Evolutionary conservation across 345 rosid species (phyloP).

Genomic region (Salix viminalis): DNA sequence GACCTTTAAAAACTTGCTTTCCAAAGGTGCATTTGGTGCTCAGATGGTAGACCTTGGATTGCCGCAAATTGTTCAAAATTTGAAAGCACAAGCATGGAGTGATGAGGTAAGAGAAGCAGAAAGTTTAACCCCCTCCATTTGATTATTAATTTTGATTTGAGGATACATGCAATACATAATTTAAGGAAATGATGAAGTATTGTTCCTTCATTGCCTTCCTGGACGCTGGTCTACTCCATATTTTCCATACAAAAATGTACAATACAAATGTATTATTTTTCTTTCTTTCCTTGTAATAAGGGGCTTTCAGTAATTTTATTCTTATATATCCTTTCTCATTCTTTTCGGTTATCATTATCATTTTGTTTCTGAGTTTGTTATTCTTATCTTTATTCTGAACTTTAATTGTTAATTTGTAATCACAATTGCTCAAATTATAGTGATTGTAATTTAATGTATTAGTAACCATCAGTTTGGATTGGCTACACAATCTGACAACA

Average conservation of each 20-base stretch:
- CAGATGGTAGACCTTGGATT: constrained; percentile 96
- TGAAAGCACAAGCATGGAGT: constrained; percentile 95
- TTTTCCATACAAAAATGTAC: background rate
- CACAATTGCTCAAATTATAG: too few relatives aligned
- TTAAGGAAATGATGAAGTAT: background rate
- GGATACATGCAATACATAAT: background rate
- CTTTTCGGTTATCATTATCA: too few relatives aligned
- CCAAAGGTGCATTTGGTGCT: constrained; percentile 82
- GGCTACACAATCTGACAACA: background rate
- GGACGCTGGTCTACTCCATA: background rate
- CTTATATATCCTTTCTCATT: background rate
- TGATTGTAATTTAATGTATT: too few relatives aligned
- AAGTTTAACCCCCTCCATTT: background rate
- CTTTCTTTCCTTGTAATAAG: background rate
- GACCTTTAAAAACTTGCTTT: constrained; percentile 77
- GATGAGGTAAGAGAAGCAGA: constrained; percentile 66
- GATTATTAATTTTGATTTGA: background rate
- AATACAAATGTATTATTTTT: too few relatives aligned
- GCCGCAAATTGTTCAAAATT: constrained; percentile 81
- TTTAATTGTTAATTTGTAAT: too few relatives aligned
- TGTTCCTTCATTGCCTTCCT: background rate
- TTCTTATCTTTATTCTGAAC: too few relatives aligned
- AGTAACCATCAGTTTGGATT: background rate
- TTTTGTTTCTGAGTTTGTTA: too few relatives aligned
- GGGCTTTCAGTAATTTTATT: background rate